These are phyloP conservation scores for Forsythia suspensa DNA, from an alignment of 257 asterid species.

Conservation along the genomic window DNA sequence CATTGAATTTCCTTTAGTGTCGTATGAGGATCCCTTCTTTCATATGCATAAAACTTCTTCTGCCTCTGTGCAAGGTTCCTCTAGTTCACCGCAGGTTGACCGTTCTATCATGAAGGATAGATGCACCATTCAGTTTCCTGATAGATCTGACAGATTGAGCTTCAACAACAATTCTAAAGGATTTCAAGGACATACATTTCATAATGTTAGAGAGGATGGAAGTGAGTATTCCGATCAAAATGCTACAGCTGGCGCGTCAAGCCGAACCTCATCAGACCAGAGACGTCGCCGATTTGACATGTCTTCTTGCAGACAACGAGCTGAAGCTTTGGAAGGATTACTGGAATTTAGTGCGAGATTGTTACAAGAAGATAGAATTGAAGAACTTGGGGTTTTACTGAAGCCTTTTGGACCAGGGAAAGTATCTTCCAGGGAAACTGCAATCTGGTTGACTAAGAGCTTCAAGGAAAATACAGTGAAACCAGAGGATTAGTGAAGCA, in stretches of 20 bases:
- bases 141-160: slow-evolving; percentile 49
- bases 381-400: slow-evolving; percentile 78
- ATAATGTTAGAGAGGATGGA: slow-evolving; percentile 42
- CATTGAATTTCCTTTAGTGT: slow-evolving; percentile 69
- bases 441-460: slow-evolving; percentile 90
- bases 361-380: slow-evolving; percentile 72
- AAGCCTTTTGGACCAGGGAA: slow-evolving; percentile 88
- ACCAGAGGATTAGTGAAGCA: slow-evolving; percentile 45
- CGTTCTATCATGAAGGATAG: slow-evolving; percentile 75
- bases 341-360: slow-evolving; percentile 88
- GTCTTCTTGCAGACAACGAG: slow-evolving; percentile 82
- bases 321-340: slow-evolving; percentile 91
- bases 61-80: slow-evolving; percentile 59
- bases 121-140: slow-evolving; percentile 66
- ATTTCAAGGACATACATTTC: slow-evolving; percentile 35
- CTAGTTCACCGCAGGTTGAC: slow-evolving; percentile 61
- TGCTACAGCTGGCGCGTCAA: slow-evolving; percentile 90
- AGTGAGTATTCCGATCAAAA: slow-evolving; percentile 81
- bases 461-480: slow-evolving; percentile 65
- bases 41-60: slow-evolving; percentile 45
- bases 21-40: slow-evolving; percentile 47
- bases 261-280: slow-evolving; percentile 78
- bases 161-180: slow-evolving; percentile 55
- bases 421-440: slow-evolving; percentile 93
- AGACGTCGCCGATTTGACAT: slow-evolving; percentile 66